phyloP scores from a whole-genome alignment of 306 rosid genomes.

The Rosa rugosa region DNA sequence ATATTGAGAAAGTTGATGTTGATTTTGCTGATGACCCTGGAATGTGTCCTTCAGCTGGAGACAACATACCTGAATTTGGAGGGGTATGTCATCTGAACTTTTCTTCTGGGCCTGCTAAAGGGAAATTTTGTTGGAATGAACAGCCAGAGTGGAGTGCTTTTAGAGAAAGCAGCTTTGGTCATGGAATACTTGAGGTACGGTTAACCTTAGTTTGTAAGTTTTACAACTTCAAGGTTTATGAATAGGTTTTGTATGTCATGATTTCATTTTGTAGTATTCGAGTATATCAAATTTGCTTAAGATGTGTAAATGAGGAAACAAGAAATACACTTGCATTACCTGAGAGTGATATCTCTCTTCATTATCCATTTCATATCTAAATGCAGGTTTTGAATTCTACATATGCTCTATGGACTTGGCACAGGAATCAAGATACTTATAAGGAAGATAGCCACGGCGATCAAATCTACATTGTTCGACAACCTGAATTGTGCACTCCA shows the following conservation, averaged over 20 bases:
- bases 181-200: slow-evolving; percentile 86
- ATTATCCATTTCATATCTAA: not conserved
- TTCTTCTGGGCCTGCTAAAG: slow-evolving; percentile 76
- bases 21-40: slow-evolving; percentile 87
- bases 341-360: not conserved
- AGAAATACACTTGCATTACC: not conserved
- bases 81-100: slow-evolving; percentile 76
- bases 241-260: not conserved
- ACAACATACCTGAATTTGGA: slow-evolving; percentile 81
- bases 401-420: slow-evolving; percentile 91
- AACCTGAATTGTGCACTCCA: slow-evolving; percentile 60
- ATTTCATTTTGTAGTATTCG: not conserved
- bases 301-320: not conserved
- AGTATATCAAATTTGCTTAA: not conserved
- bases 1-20: slow-evolving; percentile 83
- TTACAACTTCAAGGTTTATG: not conserved
- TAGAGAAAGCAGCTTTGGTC: slow-evolving; percentile 98
- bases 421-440: slow-evolving; percentile 73
- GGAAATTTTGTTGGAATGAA: slow-evolving; percentile 75
- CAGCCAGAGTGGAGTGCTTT: slow-evolving; percentile 96
- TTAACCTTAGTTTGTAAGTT: slow-evolving; percentile 7
- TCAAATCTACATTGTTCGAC: slow-evolving; percentile 78
- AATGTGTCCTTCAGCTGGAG: slow-evolving; percentile 79
- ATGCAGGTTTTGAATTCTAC: slow-evolving; percentile 80
- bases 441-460: slow-evolving; percentile 62